phyloP scores from a whole-genome alignment of 2,329 filamentous ascomycete species.

The Colletotrichum cuscutae region DNA sequence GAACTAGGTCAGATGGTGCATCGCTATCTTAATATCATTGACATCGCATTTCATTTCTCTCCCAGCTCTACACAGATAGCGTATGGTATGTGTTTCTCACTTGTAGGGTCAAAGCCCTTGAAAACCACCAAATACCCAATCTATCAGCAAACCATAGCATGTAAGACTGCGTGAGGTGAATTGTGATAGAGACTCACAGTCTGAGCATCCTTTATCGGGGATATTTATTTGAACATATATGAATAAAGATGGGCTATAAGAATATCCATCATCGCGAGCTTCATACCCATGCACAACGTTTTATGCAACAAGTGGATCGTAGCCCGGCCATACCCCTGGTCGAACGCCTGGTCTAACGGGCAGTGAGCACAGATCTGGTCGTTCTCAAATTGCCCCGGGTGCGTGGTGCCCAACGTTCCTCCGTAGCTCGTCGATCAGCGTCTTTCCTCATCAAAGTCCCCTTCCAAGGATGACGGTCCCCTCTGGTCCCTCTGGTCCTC shows the following conservation, averaged over 20 bases:
- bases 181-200: not conserved
- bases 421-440: slow-evolving; percentile 27
- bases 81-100: not conserved
- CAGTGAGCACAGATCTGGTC: not conserved
- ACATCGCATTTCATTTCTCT: not conserved
- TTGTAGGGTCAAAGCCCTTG: not conserved
- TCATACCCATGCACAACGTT: not conserved
- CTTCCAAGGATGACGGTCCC: slow-evolving; percentile 13
- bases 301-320: not conserved
- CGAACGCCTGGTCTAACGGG: not conserved
- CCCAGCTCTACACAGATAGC: not conserved
- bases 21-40: not conserved
- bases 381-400: slow-evolving; percentile 6
- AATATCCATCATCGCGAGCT: not conserved
- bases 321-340: not conserved
- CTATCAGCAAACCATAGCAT: not conserved
- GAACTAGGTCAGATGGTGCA: not conserved
- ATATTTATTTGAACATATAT: not conserved
- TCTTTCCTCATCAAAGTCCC: slow-evolving; percentile 23
- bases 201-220: not conserved
- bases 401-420: slow-evolving; percentile 20
- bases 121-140: not conserved
- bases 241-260: not conserved
- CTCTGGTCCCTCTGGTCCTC: not conserved
- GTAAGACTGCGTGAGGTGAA: not conserved